Evolutionary conservation across 139 green algal species (phyloP), one percentile per base, ranked within the genome.

Genomic region (Chlamydomonas incerta): DNA sequence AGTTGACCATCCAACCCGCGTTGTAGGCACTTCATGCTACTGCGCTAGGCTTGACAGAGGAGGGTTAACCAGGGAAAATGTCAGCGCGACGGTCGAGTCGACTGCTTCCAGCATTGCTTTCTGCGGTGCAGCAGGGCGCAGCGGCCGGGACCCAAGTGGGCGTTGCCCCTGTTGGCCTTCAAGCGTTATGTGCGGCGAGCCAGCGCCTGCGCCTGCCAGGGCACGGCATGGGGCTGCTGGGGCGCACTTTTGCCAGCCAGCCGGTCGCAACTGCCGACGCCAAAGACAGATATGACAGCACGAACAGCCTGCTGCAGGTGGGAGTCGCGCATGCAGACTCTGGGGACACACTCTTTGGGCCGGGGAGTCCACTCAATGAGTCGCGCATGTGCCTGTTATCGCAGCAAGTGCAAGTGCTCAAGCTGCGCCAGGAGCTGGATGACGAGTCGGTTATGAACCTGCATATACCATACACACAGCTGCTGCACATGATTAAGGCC

Each of bases 341-440:
- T 8, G 41, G 41, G 41, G 6, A 50, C 41, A 50, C 41, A 50
- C 41, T 50, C 8, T 50, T 5, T 50, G 6, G 5, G 41, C 26
- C n/a, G 24, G 24, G 26, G 18, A 31, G 26, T 68, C 62, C 18
- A 31, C 62, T 23, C 26, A 31, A 13, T 14, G 34, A 34, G 62
- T 18, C 62, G 18, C 26, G 26, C 24, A 68, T 31, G 65, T 18
- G 26, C 62, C 33, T 46, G 10, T 28, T 41, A 23, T 18, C 18
- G 65, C 65, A 86, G 80, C 58, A 69, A 37, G 68, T 58, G 4
- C 52, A 23, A 15, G 68, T 86, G 17, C 65, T 80, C 2, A 73
- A 86, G 33, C 31, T 86, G 24, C 67, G 71, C 13, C 26, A 86
- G 14, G 55, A 72, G 29, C 52, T 86, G 28, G 71, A 86, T 0